phyloP scores from a whole-genome alignment of 352 stramenopile genomes.

The Phytophthora foliorum region DNA sequence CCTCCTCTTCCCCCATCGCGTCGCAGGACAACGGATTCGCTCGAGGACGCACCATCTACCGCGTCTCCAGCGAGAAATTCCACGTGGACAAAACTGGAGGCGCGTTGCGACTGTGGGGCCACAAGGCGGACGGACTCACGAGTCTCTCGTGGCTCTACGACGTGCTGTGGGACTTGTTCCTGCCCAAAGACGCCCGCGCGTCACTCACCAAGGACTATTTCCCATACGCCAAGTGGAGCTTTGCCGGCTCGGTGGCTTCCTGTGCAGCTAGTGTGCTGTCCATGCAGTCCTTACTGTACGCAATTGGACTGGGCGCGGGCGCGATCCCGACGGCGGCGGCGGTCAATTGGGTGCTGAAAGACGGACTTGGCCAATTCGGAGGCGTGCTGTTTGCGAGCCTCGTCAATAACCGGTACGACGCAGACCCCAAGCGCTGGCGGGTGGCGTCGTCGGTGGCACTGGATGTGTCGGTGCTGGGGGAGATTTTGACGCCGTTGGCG shows the following conservation, averaged over 20 bases:
- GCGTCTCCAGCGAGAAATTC: slow-evolving; percentile 24
- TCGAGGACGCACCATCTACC: slow-evolving; percentile 38
- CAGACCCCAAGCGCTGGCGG: slow-evolving; percentile 95
- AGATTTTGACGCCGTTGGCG: slow-evolving; percentile 91
- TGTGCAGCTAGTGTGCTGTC: slow-evolving; percentile 92
- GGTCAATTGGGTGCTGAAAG: slow-evolving; percentile 98
- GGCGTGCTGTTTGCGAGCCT: slow-evolving; percentile 94
- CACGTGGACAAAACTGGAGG: slow-evolving; percentile 30
- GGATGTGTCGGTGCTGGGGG: slow-evolving; percentile 93
- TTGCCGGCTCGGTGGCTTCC: slow-evolving; percentile 81
- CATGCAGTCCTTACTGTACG: slow-evolving; percentile 95
- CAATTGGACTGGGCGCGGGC: slow-evolving; percentile 93
- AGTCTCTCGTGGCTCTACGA: slow-evolving; percentile 48
- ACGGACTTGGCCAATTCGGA: slow-evolving; percentile 96
- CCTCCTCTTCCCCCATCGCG: slow-evolving; percentile 12
- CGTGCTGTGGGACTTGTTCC: slow-evolving; percentile 85
- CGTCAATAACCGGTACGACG: slow-evolving; percentile 95
- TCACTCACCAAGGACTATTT: slow-evolving; percentile 91
- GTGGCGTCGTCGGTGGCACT: slow-evolving; percentile 92
- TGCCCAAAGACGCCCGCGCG: slow-evolving; percentile 89
- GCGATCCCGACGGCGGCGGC: slow-evolving; percentile 91
- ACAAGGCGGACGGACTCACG: slow-evolving; percentile 2
- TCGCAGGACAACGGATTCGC: slow-evolving; percentile 44
- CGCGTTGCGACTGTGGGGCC: slow-evolving; percentile 12
- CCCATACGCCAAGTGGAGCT: slow-evolving; percentile 90